These are phyloP conservation scores for Trypanosomatidae sp. DNA, from an alignment of 208 protist genomes.

Conservation along the genomic window DNA sequence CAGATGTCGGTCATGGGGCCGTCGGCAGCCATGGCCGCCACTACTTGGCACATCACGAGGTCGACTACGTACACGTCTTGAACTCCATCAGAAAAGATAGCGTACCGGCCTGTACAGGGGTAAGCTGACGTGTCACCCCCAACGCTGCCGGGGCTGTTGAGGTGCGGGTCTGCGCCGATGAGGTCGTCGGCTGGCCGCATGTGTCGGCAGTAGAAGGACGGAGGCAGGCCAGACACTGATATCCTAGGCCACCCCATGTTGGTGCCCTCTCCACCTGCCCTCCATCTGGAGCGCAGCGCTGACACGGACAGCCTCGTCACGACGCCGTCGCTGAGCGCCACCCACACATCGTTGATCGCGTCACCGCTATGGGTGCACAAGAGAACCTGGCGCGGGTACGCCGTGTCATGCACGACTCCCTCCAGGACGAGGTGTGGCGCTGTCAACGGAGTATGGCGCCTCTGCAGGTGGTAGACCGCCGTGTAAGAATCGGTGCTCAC, in stretches of 20 bases:
- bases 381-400: slow-evolving; percentile 23
- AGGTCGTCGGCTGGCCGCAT: slow-evolving; percentile 24
- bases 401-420: slow-evolving; percentile 19
- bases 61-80: slow-evolving; percentile 66
- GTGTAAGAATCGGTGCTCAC: slow-evolving; percentile 17
- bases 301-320: slow-evolving; percentile 18
- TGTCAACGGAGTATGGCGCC: slow-evolving; percentile 7
- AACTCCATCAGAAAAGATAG: slow-evolving; percentile 53
- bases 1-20: slow-evolving; percentile 69
- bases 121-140: slow-evolving; percentile 6
- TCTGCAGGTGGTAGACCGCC: slow-evolving; percentile 24
- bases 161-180: slow-evolving; percentile 1
- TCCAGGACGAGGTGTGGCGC: slow-evolving; percentile 20
- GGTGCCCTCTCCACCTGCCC: background rate
- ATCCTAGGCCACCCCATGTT: slow-evolving; percentile 12
- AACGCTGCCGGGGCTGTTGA: background rate
- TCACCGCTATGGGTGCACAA: slow-evolving; percentile 26
- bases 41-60: slow-evolving; percentile 41
- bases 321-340: slow-evolving; percentile 16
- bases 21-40: slow-evolving; percentile 36
- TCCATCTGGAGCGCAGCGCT: slow-evolving; percentile 7
- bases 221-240: slow-evolving; percentile 15
- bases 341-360: slow-evolving; percentile 24
- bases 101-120: slow-evolving; percentile 46
- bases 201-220: slow-evolving; percentile 20